phyloP scores from a whole-genome alignment of 208 protist species.

The Trichomonas tenax region DNA sequence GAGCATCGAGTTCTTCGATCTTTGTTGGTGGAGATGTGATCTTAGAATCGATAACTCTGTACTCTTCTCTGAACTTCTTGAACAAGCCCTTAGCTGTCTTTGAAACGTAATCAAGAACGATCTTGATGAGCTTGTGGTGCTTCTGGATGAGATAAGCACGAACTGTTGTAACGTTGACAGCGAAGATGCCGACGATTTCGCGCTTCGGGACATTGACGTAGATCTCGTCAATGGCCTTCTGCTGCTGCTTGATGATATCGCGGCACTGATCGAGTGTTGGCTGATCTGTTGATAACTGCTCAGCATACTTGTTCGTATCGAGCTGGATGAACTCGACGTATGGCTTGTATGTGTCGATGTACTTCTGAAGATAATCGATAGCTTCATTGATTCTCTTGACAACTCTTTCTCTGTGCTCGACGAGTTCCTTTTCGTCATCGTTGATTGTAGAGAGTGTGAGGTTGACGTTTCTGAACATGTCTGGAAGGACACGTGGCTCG shows the following conservation, averaged over 20 bases:
- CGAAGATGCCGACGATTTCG: not conserved
- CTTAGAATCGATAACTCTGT: not conserved
- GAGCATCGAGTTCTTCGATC: slow-evolving; percentile 9
- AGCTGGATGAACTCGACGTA: not conserved
- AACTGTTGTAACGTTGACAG: not conserved
- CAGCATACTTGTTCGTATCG: not conserved
- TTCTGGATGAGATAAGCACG: not conserved
- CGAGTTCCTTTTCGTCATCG: not conserved
- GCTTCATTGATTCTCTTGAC: not conserved
- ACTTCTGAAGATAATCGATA: not conserved
- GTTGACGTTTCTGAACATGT: slow-evolving; percentile 7
- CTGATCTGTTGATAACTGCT: not conserved
- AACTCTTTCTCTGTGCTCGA: not conserved
- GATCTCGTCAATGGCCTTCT: not conserved
- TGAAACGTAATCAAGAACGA: not conserved
- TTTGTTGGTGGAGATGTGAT: slow-evolving; percentile 14
- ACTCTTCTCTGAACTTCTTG: not conserved
- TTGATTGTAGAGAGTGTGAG: not conserved
- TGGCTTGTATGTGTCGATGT: not conserved
- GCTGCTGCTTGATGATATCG: not conserved
- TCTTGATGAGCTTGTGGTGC: not conserved
- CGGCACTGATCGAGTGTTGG: not conserved
- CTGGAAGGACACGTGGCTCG: not conserved
- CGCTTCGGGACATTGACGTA: not conserved
- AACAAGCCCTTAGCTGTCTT: not conserved